phyloP scores from a whole-genome alignment of 495 filamentous ascomycete genomes.

The Aspergillus nanangensis region DNA sequence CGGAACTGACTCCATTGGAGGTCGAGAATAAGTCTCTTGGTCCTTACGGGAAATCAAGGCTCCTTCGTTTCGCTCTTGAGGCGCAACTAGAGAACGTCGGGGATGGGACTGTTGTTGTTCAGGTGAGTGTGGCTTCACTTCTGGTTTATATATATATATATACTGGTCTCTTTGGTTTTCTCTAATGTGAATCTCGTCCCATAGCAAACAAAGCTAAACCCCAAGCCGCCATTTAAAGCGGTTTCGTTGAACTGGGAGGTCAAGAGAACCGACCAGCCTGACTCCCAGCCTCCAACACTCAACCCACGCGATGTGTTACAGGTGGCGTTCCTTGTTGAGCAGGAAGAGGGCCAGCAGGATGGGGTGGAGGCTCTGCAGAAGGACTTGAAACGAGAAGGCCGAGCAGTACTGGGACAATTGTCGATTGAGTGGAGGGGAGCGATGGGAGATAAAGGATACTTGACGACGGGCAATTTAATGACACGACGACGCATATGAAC shows the following conservation, averaged over 20 bases:
- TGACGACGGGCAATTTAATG: slow-evolving; percentile 82
- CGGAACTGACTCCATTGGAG: slow-evolving; percentile 47
- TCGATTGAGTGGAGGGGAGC: slow-evolving; percentile 81
- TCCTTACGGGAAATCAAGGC: slow-evolving; percentile 41
- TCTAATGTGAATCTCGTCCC: not conserved
- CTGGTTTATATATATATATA: too few species aligned
- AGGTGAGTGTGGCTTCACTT: too few species aligned
- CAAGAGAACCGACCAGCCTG: slow-evolving; percentile 19
- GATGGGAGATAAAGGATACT: slow-evolving; percentile 84
- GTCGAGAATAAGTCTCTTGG: slow-evolving; percentile 41
- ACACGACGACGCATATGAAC: slow-evolving; percentile 46
- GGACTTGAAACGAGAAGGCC: slow-evolving; percentile 53
- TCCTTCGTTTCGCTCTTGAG: slow-evolving; percentile 64
- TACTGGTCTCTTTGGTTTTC: too few species aligned
- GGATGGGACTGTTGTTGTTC: slow-evolving; percentile 39
- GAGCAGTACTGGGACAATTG: slow-evolving; percentile 71
- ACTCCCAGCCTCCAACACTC: slow-evolving; percentile 54
- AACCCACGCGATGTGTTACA: slow-evolving; percentile 86
- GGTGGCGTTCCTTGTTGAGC: slow-evolving; percentile 82
- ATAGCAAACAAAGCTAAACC: slow-evolving; percentile 47
- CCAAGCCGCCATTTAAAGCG: slow-evolving; percentile 53
- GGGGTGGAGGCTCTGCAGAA: slow-evolving; percentile 43
- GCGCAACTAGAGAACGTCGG: slow-evolving; percentile 94
- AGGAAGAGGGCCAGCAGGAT: slow-evolving; percentile 48
- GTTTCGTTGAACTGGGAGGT: slow-evolving; percentile 57